Evolutionary conservation across 495 filamentous ascomycete genomes (phyloP), one percentile per base, ranked within the genome.

Genomic region (Pseudomonodictys pantanalensis): DNA sequence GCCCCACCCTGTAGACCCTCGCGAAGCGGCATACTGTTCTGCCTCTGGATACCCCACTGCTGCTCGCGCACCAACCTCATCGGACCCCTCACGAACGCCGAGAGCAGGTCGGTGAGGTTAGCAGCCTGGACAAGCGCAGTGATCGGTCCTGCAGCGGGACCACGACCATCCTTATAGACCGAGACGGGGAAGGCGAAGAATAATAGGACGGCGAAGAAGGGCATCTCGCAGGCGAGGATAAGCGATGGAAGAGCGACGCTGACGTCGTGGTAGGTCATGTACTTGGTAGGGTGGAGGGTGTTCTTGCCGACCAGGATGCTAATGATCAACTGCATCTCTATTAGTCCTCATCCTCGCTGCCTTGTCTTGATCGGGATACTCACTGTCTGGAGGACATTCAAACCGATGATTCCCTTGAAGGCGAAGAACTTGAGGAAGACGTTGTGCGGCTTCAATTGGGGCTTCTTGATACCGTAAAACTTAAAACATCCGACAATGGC

Each of bases 331-430:
- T 69, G 49, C 17, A 15, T n/a, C 45, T 3, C 1, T 23, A 24
- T 29, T 41, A 20, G 23, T 12, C 7, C 2, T 42, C 26, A 17
- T 7, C 33, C 5, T 24, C 17, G 10, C 15, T 17, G 32, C 22
- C 18, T 30, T 32, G 17, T 28, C 46, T 20, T 12, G 18, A 18
- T 5, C 24, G 43, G 7, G 33, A 17, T 23, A 49, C 67, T 0
- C 52, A 70, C 68, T 28, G 52, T 67, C 52, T 71, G 68, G 10
- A 71, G 18, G 22, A 68, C 56, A 38, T 59, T 68, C 20, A 68
- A 50, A 42, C 60, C 56, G 29, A 71, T 65, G 48, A 71, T 65
- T 20, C 56, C 66, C 33, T 71, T 71, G 60, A 71, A 71, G 2
- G 54, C 53, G 20, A 71, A 48, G 38, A 71, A 57, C 45, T 71